Percentiles rank a stretch among this genome's conserved stretches.
phyloP scores from a whole-genome alignment of 805 yeast species.

The Lachancea sp. region DNA sequence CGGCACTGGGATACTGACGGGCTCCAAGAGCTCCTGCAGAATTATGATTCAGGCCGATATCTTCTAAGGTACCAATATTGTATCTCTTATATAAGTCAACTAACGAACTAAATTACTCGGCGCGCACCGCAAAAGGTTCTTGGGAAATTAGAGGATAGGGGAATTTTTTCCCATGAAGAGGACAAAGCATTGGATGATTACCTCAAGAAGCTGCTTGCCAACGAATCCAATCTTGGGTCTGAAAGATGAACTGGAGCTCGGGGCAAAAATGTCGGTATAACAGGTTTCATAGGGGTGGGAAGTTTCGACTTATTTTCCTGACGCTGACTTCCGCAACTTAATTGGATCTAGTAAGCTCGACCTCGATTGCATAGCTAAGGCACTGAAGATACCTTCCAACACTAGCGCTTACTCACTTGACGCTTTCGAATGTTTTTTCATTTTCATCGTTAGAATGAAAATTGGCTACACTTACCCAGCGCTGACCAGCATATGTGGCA shows the following conservation, averaged over 20 bases:
- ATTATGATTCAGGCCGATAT: background rate
- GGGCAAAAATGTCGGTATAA: conserved; percentile 1
- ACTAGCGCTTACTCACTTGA: background rate
- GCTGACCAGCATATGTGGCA: background rate
- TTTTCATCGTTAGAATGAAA: too few relatives aligned
- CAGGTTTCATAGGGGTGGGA: background rate
- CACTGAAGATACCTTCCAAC: background rate
- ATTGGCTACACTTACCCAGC: background rate
- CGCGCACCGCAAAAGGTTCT: background rate
- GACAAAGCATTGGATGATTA: too few relatives aligned
- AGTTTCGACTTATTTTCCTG: background rate
- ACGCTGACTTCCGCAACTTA: background rate
- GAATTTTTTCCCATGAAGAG: too few relatives aligned
- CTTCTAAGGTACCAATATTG: background rate
- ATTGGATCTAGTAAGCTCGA: background rate
- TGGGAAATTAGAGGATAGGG: too few relatives aligned
- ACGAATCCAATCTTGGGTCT: too few relatives aligned
- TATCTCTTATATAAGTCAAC: background rate
- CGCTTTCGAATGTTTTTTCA: background rate
- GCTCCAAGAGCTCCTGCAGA: background rate
- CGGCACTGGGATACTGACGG: background rate
- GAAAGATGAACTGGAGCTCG: background rate
- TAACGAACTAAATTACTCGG: background rate
- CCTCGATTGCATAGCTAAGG: background rate
- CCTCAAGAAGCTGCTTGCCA: too few relatives aligned